Base-by-base conservation (phyloP, 2,329 filamentous ascomycete species). In the Aspergillus quadricinctus region DNA sequence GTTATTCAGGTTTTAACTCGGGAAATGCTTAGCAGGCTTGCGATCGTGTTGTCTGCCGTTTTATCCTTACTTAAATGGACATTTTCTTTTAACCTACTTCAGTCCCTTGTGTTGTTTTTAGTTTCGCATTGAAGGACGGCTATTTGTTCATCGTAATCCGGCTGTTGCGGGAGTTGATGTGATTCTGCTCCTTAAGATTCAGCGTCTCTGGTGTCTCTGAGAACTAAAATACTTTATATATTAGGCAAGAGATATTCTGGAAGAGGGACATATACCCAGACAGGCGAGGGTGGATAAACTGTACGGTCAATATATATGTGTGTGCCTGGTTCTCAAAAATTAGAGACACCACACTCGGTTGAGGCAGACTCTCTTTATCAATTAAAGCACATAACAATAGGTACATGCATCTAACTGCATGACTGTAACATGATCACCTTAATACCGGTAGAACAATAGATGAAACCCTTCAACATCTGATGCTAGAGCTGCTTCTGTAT, bases 1-100 rank as follows among this genome's bases (percentile, higher is more conserved):
- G 45, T 50, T 28, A 49, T 53, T 49, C 49, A 53, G n/a, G 35
- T 40, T 45, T 49, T 53, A 35, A 40, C 49, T 56, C 29, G 43
- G 28, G 35, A 53, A n/a, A 43, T 29, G 54, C 49, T 53, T 21
- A 46, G 54, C 28, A 8, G 37, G 50, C 17, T 45, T 29, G 19
- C 40, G n/a, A 14, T 19, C 23, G 21, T 17, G 27, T 49, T 6
- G 27, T 28, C 14, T 23, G 25, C 35, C 21, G 14, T 49, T 21
- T 48, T 7, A 21, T 31, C 17, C 35, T 19, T 46, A 7, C 46
- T 25, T 37, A 21, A 3, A 46, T 46, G 43, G 23, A 46, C 14
- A 7, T 27, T 21, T 17, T 35, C 28, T 43, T 19, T 41, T 19
- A 21, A 31, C 19, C 25, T 19, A 19, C 29, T 27, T 3, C 14